Percentiles rank a stretch among this genome's conserved stretches.
phyloP scores from a whole-genome alignment of 768 basidiomycete genomes.

The Calvatia gigantea region DNA sequence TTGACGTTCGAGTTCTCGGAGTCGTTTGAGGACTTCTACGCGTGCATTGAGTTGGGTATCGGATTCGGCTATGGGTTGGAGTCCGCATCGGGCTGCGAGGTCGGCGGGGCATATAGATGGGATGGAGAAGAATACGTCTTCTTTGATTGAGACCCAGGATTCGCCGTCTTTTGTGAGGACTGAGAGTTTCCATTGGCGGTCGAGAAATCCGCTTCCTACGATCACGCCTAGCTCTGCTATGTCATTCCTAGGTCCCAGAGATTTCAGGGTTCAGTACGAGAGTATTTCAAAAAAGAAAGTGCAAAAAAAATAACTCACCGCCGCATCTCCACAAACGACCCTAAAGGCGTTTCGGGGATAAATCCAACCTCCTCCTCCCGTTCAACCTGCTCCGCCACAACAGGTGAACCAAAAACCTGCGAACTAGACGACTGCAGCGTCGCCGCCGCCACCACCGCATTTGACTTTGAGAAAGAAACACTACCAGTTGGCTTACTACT shows the following conservation, averaged over 20 bases:
- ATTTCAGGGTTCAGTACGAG: too few relatives aligned
- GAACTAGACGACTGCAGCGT: too few relatives aligned
- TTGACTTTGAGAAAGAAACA: background rate
- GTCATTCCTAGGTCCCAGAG: slow-evolving; percentile 29
- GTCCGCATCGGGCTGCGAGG: slow-evolving; percentile 48
- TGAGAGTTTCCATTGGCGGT: slow-evolving; percentile 16
- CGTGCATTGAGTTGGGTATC: slow-evolving; percentile 51
- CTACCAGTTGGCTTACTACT: too few relatives aligned
- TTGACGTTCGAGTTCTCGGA: slow-evolving; percentile 49
- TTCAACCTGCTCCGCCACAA: background rate
- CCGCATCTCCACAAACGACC: slow-evolving; percentile 46
- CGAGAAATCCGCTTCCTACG: slow-evolving; percentile 19
- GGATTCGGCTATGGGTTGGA: slow-evolving; percentile 21
- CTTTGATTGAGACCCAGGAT: slow-evolving; percentile 39
- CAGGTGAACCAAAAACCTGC: background rate
- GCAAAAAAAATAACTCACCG: slow-evolving; percentile 27
- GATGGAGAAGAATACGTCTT: slow-evolving; percentile 61
- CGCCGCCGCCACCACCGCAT: background rate
- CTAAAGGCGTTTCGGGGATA: slow-evolving; percentile 25
- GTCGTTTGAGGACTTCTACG: slow-evolving; percentile 55
- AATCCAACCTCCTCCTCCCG: slow-evolving; percentile 16
- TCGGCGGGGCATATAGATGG: slow-evolving; percentile 49
- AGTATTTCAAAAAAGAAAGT: background rate
- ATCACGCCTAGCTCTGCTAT: slow-evolving; percentile 25
- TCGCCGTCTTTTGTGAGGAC: slow-evolving; percentile 48